These are phyloP conservation scores for Stylosanthes scabra DNA, from an alignment of 331 rosid genomes.

Conservation along the genomic window DNA sequence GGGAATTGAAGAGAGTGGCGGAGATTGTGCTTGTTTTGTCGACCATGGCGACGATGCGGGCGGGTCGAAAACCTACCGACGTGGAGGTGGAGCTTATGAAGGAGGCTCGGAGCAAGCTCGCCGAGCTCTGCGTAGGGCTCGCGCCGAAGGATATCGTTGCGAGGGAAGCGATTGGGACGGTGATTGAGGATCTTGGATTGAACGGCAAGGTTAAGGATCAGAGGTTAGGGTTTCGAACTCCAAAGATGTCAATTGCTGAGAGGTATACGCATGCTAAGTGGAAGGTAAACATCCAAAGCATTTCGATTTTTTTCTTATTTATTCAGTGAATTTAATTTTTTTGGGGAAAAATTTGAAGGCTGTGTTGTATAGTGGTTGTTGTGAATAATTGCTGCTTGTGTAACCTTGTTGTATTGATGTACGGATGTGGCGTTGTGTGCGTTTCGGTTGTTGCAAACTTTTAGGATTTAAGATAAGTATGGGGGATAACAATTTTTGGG, in stretches of 20 bases:
- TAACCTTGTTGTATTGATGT: not conserved
- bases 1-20: slow-evolving; percentile 79
- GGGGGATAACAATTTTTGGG: not conserved
- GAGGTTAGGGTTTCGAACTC: slow-evolving; percentile 76
- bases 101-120: slow-evolving; percentile 86
- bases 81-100: slow-evolving; percentile 73
- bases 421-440: not conserved
- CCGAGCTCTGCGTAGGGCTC: slow-evolving; percentile 59
- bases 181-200: slow-evolving; percentile 85
- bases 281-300: slow-evolving; percentile 52
- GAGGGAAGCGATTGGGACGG: slow-evolving; percentile 63
- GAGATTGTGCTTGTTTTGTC: slow-evolving; percentile 89
- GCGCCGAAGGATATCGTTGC: slow-evolving; percentile 83
- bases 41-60: slow-evolving; percentile 81
- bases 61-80: slow-evolving; percentile 74
- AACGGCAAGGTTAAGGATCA: slow-evolving; percentile 68
- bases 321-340: not conserved
- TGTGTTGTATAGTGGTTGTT: not conserved
- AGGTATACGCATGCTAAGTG: slow-evolving; percentile 61
- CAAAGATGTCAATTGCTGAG: slow-evolving; percentile 76
- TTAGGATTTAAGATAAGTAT: not conserved
- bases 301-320: not conserved
- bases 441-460: not conserved
- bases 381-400: not conserved
- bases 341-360: not conserved